Conservation (phyloP, 2,329 filamentous ascomycete species). For the Endocalyx cinctus region DNA sequence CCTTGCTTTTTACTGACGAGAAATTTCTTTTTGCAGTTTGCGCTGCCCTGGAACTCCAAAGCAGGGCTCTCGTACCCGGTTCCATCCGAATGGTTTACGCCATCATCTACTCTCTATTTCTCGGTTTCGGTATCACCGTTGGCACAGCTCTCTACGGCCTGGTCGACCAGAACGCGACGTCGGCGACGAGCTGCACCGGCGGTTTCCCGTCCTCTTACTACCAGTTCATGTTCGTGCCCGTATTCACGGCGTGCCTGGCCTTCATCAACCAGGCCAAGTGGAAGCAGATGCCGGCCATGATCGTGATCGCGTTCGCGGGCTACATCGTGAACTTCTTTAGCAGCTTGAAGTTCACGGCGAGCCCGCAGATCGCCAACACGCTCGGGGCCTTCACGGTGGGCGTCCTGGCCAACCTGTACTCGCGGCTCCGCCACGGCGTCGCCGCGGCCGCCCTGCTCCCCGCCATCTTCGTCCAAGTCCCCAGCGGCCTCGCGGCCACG, state of each 20-base stretch:
- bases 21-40: conserved; percentile 23
- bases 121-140: conserved; percentile 65
- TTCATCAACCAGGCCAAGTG: conserved; percentile 78
- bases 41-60: conserved; percentile 60
- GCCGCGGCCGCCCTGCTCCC: conserved; percentile 43
- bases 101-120: conserved; percentile 67
- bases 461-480: conserved; percentile 45
- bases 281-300: conserved; percentile 75
- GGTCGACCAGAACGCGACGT: conserved; percentile 35
- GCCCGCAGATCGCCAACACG: conserved; percentile 71
- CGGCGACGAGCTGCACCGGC: conserved; percentile 24
- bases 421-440: conserved; percentile 50
- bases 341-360: conserved; percentile 58
- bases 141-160: conserved; percentile 39
- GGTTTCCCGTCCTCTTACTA: conserved; percentile 28
- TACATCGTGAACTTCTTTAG: conserved; percentile 76
- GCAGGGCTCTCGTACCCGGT: conserved; percentile 63
- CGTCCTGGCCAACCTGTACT: conserved; percentile 72
- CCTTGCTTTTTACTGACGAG: too few species aligned
- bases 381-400: conserved; percentile 74
- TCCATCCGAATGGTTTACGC: conserved; percentile 72
- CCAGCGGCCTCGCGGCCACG: conserved; percentile 42
- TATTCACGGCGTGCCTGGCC: conserved; percentile 68
- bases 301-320: conserved; percentile 66
- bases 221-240: conserved; percentile 68